Base-by-base conservation (phyloP, 345 rosid genomes). In the Lumnitzera racemosa region DNA sequence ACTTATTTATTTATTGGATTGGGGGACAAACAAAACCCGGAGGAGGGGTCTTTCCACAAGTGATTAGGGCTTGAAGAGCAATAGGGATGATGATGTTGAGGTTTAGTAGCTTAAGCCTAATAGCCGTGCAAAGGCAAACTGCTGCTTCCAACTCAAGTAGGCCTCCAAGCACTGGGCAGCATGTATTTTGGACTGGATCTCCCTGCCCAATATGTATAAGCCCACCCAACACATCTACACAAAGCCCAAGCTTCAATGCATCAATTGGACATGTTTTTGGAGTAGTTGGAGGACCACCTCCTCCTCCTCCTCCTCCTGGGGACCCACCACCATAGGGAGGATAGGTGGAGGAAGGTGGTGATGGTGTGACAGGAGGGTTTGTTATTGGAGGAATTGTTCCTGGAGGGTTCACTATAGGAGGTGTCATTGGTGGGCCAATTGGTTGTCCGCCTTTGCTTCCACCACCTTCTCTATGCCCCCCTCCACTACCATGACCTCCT, bases 111-210 rank as follows among this genome's bases (percentile, higher is more conserved):
- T 67, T 78, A 11, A 78, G 70, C 68, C 77, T 69, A 24, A 75
- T 61, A 20, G 68, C 67, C 0, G 77, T 67, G 67, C 83, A 78
- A 17, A 78, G 70, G 47, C 83, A 78, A 56, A 78, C 25, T 0
- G 83, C 83, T 23, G 83, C 83, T 76, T 78, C 83, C 23, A 78
- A 72, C 71, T 75, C 77, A 0, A 78, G 68, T 66, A 78, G 61
- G 25, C 83, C 83, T 61, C 64, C 47, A 13, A 78, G 52, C 56
- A 78, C 73, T 0, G 83, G 83, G 20, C 80, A 75, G 41, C 83
- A 78, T 8, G 61, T 64, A 50, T 72, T 72, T 64, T 78, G 73
- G 2, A 78, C 64, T 0, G 83, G 83, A 56, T 74, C 59, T 46
- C 79, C 83, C 2, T 74, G 47, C 46, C 83, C 77, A 0, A 78